phyloP scores from a whole-genome alignment of 78 protist genomes.

The Cyanophora paradoxa region DNA sequence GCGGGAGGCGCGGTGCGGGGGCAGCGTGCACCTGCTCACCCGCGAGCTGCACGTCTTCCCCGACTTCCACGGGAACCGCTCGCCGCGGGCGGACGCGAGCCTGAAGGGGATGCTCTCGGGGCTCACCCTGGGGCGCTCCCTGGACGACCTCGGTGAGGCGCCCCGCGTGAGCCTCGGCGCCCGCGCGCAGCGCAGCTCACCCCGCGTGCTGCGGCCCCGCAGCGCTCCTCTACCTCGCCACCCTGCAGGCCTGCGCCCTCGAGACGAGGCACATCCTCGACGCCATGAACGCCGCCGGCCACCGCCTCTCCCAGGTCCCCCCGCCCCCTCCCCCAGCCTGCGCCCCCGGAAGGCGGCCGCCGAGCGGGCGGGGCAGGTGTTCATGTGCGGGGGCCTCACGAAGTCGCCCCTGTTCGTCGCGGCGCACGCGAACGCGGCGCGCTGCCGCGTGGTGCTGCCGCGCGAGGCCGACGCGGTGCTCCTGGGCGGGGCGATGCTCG shows the following conservation, averaged over 20 bases:
- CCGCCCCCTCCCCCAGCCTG: too few species aligned
- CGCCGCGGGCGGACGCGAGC: slow-evolving; percentile 25
- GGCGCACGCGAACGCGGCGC: slow-evolving; percentile 2
- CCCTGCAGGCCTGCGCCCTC: background rate
- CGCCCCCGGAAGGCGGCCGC: too few species aligned
- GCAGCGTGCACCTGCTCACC: too few species aligned
- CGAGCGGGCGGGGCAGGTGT: background rate
- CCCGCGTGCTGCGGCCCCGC: too few species aligned
- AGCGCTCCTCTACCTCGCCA: background rate
- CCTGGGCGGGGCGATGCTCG: slow-evolving; percentile 24
- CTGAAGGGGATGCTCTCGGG: slow-evolving; percentile 18
- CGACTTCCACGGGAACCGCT: slow-evolving; percentile 42
- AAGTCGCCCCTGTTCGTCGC: slow-evolving; percentile 12
- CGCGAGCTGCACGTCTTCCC: slow-evolving; percentile 19
- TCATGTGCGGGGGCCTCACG: slow-evolving; percentile 23
- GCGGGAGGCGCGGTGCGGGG: too few species aligned
- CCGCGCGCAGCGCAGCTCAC: too few species aligned
- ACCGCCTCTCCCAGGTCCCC: background rate
- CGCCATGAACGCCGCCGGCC: background rate
- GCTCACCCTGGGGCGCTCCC: background rate
- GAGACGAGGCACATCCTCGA: slow-evolving; percentile 30
- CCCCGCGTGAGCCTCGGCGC: too few species aligned
- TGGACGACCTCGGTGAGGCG: slow-evolving; percentile 3
- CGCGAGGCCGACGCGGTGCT: slow-evolving; percentile 11
- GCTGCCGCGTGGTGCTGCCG: background rate